These are phyloP conservation scores for Diaporthe longicolla DNA, from an alignment of 2,329 filamentous ascomycete genomes.

Conservation along the genomic window DNA sequence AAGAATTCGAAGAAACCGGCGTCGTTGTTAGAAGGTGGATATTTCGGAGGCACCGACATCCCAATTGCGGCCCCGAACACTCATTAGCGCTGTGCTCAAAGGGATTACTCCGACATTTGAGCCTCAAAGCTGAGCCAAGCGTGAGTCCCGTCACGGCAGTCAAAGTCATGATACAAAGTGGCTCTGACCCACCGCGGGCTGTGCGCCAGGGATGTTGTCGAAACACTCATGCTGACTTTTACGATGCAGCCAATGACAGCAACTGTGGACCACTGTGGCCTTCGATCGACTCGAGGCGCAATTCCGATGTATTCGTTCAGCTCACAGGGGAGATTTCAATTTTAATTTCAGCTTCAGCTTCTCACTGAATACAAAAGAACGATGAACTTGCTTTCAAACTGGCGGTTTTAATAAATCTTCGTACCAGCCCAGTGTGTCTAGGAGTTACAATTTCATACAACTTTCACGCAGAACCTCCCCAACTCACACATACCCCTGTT, in stretches of 20 bases:
- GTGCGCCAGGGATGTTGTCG: background rate
- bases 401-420: background rate
- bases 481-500: background rate
- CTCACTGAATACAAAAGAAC: background rate
- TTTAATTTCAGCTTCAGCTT: background rate
- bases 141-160: background rate
- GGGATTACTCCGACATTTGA: background rate
- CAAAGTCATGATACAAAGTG: background rate
- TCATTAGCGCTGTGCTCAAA: background rate
- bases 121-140: background rate
- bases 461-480: background rate
- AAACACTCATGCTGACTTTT: background rate
- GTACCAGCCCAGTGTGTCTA: background rate
- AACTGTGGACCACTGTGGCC: background rate
- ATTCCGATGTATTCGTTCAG: background rate
- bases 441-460: background rate
- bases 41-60: background rate
- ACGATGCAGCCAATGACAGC: background rate
- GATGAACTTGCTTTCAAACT: background rate
- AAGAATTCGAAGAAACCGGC: no score
- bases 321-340: background rate
- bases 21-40: background rate
- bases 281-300: background rate
- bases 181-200: background rate
- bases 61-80: background rate